These are phyloP conservation scores for Trichoderma gracile DNA, from an alignment of 2,329 filamentous ascomycete species.

Conservation along the genomic window DNA sequence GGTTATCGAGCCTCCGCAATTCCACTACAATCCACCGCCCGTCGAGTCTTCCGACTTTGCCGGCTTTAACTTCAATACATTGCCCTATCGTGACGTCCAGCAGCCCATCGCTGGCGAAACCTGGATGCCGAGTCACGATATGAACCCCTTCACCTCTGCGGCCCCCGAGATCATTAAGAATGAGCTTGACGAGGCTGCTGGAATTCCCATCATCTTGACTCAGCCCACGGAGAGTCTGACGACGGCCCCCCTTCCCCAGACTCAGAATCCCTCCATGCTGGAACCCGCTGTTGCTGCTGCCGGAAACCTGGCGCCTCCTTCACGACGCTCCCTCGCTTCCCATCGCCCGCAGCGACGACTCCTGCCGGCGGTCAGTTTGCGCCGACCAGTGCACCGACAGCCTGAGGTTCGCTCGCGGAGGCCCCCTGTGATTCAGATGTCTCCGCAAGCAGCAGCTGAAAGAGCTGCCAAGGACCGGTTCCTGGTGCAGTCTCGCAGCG, in stretches of 20 bases:
- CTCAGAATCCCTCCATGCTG: too few species aligned
- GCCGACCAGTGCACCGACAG: background rate
- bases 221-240: background rate
- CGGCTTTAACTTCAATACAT: background rate
- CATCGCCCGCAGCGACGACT: background rate
- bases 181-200: background rate
- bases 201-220: background rate
- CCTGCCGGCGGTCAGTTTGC: background rate
- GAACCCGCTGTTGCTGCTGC: too few species aligned
- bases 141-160: background rate
- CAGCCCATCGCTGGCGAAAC: background rate
- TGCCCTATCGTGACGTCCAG: background rate
- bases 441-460: background rate
- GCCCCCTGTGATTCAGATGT: background rate
- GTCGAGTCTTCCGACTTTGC: background rate
- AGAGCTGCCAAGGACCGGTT: conserved; percentile 42
- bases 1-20: background rate
- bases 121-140: background rate
- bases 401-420: background rate
- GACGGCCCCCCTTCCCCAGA: too few species aligned
- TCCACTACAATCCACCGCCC: background rate
- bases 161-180: background rate
- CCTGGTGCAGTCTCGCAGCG: conserved; percentile 54
- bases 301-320: too few species aligned
- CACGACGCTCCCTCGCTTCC: too few species aligned